Base-by-base conservation (phyloP, 768 basidiomycete species). In the Boletus rex-veris region DNA sequence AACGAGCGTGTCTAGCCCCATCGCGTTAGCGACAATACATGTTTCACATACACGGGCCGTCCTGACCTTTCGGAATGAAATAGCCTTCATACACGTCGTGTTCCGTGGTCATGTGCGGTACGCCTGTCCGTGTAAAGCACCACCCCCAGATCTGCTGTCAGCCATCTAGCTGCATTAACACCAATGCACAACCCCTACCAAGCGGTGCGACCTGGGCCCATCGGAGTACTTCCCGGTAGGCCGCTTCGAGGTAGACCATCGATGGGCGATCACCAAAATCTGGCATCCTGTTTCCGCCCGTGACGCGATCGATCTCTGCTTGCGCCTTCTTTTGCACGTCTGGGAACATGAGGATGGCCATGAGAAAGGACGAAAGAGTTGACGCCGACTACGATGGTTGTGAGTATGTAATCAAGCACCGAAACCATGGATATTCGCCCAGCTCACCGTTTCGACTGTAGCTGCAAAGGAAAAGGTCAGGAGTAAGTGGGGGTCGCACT, bases 61-160 rank as follows among this genome's bases (percentile, higher is more conserved):
- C 4, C 14, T n/a, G 15, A 67, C 83, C 84, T 62, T 75, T 73
- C 2, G 84, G 84, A 48, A 86, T 85, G 19, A 79, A 67, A 55
- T 80, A 80, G n/a, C 76, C 75, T 30, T 69, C 62, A 50, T 79
- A 80, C 12, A 72, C 53, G 37, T 80, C 79, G 41, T 75, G 70
- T 21, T 64, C 62, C 2, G 74, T 75, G 7, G 68, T 50, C 2
- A 63, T 58, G 41, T 74, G 75, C 3, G 74, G 70, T 19, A 74
- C 45, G 15, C 68, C 72, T 67, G 48, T 35, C 14, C 28, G 28
- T 7, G 28, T 28, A 28, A 28, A 28, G 28, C 28, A 28, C 28
- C 28, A 26, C 8, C 7, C 37, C 37, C 11, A 7, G 11, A 38
- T 9, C 37, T 14, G 59, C 0, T 19, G 7, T 33, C 45, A 41